phyloP scores from a whole-genome alignment of 768 basidiomycete species.

The Lentinula sp. region DNA sequence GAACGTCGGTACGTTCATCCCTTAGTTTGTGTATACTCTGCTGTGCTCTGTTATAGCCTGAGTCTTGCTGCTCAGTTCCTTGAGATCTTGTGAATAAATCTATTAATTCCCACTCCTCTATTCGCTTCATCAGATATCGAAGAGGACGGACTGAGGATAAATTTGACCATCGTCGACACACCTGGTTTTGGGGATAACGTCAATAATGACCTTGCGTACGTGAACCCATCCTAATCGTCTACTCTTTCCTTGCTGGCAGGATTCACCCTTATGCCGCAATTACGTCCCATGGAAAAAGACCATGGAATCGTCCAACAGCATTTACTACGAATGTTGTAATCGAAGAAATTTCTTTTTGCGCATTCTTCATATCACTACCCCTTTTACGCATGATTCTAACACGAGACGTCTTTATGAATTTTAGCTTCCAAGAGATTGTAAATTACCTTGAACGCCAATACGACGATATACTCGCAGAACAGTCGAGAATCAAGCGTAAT shows the following conservation, averaged over 20 bases:
- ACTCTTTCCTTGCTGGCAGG: neutral
- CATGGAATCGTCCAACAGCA: neutral
- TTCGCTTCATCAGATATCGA: constrained; percentile 47
- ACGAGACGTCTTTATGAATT: neutral
- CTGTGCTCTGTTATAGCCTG: neutral
- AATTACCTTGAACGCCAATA: constrained; percentile 88
- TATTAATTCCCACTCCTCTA: neutral
- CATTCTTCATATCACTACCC: too few species aligned
- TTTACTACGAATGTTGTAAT: neutral
- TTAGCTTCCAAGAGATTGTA: constrained; percentile 83
- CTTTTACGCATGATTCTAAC: neutral
- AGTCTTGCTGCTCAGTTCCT: too few species aligned
- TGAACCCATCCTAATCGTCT: constrained; percentile 7
- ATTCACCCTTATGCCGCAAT: neutral
- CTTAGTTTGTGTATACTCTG: too few species aligned
- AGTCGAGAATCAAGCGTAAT: constrained; percentile 90
- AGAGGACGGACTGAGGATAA: constrained; percentile 87
- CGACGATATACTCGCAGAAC: constrained; percentile 83
- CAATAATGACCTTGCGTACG: constrained; percentile 83
- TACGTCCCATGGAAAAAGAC: neutral
- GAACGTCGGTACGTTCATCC: constrained; percentile 53
- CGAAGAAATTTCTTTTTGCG: too few species aligned
- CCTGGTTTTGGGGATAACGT: constrained; percentile 91
- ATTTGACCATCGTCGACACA: constrained; percentile 87
- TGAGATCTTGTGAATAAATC: too few species aligned